Base-by-base conservation (phyloP, 257 asterid genomes). In the Solanum clarkiae region DNA sequence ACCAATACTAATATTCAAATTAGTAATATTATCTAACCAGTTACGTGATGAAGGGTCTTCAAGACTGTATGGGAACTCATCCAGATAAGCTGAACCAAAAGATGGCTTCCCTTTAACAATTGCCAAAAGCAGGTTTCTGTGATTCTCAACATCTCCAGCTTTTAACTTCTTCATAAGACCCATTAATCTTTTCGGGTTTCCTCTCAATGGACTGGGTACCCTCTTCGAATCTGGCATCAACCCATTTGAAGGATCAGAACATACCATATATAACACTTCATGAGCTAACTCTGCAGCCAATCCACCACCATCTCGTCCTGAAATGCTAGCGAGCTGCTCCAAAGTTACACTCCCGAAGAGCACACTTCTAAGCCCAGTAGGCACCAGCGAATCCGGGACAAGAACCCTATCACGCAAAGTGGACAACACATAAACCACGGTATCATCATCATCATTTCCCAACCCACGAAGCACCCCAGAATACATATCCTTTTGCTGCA, bases 401-500 rank as follows among this genome's bases (percentile, higher is more conserved):
- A 96, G 98, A 85, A 96, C 94, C 84, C 87, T 91, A 80, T 94
- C 96, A 2, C 93, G 88, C 85, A 96, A 88, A 59, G 89, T 87
- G 12, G 92, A 87, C 54, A 96, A 87, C 80, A 94, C 87, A 87
- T 90, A 85, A 63, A 89, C 89, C 70, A 90, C 90, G 26, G 93
- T 93, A 88, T 93, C 97, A 56, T 93, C 98, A 24, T 92, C 98
- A 86, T 96, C 99, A 82, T 88, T 88, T 83, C 95, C 99, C 82
- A 96, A 84, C 45, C 98, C 98, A 69, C 97, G 91, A 89, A 96
- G 89, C 60, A 94, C 97, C 63, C 98, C 98, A 0, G 94, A 94
- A 87, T 93, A 96, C 98, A 96, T 93, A 87, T 91, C 97, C 92
- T 86, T 96, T 88, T 93, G 91, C 59, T 94, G 98, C 93, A 96